A percentile compares a stretch with the other conserved stretches of the same genome.
phyloP scores from a whole-genome alignment of 2,329 filamentous ascomycete genomes.

The Pseudogymnoascus sp. region DNA sequence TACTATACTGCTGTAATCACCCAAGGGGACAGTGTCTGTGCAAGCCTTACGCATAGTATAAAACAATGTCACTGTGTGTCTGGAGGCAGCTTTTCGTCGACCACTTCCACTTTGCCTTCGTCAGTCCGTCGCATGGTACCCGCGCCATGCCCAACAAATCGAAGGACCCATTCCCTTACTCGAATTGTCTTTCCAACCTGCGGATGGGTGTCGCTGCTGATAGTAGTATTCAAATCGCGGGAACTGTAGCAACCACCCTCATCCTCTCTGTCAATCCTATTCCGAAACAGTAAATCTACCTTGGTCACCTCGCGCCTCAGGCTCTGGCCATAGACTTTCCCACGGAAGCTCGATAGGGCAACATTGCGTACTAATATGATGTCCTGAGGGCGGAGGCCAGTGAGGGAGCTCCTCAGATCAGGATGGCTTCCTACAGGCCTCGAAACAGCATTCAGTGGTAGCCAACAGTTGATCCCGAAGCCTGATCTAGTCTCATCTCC shows the following conservation, averaged over 20 bases:
- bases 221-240: slow-evolving; percentile 35
- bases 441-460: slow-evolving; percentile 52
- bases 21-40: not conserved
- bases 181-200: slow-evolving; percentile 55
- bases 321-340: slow-evolving; percentile 77
- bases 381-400: slow-evolving; percentile 57
- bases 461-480: slow-evolving; percentile 81
- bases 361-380: slow-evolving; percentile 74
- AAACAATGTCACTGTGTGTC: slow-evolving; percentile 22
- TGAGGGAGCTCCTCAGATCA: slow-evolving; percentile 24
- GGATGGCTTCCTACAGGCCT: slow-evolving; percentile 20
- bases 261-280: slow-evolving; percentile 43
- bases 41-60: not conserved
- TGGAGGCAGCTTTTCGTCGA: slow-evolving; percentile 22
- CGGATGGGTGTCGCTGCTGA: slow-evolving; percentile 29
- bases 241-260: slow-evolving; percentile 48
- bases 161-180: slow-evolving; percentile 67
- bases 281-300: slow-evolving; percentile 56
- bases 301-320: slow-evolving; percentile 62
- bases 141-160: slow-evolving; percentile 49
- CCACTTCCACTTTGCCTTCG: slow-evolving; percentile 2
- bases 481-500: slow-evolving; percentile 78
- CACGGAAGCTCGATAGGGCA: slow-evolving; percentile 65
- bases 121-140: slow-evolving; percentile 13
- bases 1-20: not conserved